Base-by-base conservation (phyloP, 2,329 filamentous ascomycete genomes). In the Colletotrichum sidae region DNA sequence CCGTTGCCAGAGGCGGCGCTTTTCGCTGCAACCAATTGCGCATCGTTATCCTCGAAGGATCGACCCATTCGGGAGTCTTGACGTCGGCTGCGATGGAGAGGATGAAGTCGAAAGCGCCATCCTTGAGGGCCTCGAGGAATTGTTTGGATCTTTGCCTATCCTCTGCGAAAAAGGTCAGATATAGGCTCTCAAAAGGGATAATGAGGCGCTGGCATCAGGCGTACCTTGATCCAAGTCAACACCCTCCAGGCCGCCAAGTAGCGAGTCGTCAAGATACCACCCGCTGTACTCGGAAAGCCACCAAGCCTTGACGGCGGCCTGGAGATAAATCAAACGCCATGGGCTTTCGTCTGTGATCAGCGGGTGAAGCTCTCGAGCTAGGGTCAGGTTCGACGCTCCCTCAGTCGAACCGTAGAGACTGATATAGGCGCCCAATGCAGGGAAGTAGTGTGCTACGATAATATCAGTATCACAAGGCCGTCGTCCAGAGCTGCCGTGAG, bases 221-320 rank as follows among this genome's bases (percentile, higher is more conserved):
- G 72, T 69, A 84, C 81, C 82, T 76, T 85, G 80, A 69, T 88
- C 86, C 12, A 92, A 79, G 72, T 94, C 88, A 60, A 91, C 85
- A 52, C 85, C 86, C 47, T 68, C 65, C 41, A 69, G 39, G 15
- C 54, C 61, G 12, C 65, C 67, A n/a, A 69, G 56, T 13, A 68
- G 55, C 17, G 87, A 86, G 71, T 90, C 87, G 70, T 97, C 93
- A 63, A 92, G 84, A 75, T 94, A 97, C 83, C 93, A 92, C 3
- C 93, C 93, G 70, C 92, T 96, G 78, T 97, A 97, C 73, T 98
- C 94, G 38, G 93, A 90, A 51, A 97, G 85, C 96, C 96, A 99
- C 86, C 92, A 94, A 5, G 91, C 88, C 59, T 88, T 86, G 11
- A 94, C 86, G 4, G 93, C 91, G 50, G 94, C 92, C 71, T 94